These are phyloP conservation scores for Linnemannia schmuckeri DNA, from an alignment of 192 early-diverging fungal genomes.

Conservation along the genomic window DNA sequence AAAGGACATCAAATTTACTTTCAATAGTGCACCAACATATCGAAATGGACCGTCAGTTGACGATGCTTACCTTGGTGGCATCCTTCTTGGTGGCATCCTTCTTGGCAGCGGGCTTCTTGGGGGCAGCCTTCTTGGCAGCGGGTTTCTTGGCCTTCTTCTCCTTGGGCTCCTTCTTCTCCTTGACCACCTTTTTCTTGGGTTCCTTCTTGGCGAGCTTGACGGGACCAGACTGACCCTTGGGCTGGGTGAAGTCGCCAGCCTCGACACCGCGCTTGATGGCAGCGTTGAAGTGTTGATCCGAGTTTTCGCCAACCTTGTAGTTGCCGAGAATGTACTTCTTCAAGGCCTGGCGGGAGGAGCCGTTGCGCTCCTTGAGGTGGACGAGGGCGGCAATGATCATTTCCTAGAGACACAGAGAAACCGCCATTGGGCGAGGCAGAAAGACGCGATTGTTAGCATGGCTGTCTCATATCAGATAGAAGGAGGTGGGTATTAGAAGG, in stretches of 20 bases:
- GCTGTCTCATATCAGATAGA: not conserved
- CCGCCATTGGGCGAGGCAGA: not conserved
- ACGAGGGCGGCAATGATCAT: conserved; percentile 66
- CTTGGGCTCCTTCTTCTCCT: conserved; percentile 62
- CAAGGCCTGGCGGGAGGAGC: conserved; percentile 79
- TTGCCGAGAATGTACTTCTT: conserved; percentile 85
- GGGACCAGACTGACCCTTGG: conserved; percentile 74
- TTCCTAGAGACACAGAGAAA: conserved; percentile 21
- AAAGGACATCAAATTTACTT: not conserved
- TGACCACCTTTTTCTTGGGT: conserved; percentile 56
- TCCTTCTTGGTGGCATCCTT: conserved; percentile 54
- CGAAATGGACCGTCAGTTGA: not conserved
- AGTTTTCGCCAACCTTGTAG: conserved; percentile 73
- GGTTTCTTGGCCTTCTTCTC: conserved; percentile 60
- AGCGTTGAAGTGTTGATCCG: conserved; percentile 68
- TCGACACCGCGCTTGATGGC: conserved; percentile 79
- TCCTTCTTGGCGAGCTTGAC: conserved; percentile 75
- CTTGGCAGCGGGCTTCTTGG: conserved; percentile 64
- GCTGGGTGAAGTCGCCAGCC: conserved; percentile 69
- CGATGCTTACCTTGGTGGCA: conserved; percentile 33
- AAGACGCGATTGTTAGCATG: not conserved
- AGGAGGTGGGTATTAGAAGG: not conserved
- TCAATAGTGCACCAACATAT: not conserved
- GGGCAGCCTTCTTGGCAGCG: conserved; percentile 60
- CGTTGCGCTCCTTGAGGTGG: conserved; percentile 77